Conservation (phyloP, 192 early-diverging fungal species). For the Rhizophlyctis rosea region DNA sequence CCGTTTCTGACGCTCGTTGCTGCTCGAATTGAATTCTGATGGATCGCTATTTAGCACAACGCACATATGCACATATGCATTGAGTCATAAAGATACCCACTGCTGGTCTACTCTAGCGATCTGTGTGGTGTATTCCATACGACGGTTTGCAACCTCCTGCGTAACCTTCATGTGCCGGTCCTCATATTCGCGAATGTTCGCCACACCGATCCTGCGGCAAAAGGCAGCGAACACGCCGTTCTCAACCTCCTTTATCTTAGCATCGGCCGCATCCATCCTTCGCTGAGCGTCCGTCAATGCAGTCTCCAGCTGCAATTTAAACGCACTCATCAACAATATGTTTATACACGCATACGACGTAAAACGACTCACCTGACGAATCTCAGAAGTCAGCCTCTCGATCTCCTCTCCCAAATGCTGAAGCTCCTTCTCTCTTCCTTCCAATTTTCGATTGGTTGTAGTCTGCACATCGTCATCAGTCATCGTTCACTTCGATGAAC, state of each 20-base stretch:
- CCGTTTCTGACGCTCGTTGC: conserved; percentile 61
- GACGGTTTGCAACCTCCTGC: conserved; percentile 70
- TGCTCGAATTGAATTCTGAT: conserved; percentile 66
- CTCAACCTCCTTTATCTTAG: conserved; percentile 44
- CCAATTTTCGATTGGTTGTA: conserved; percentile 18
- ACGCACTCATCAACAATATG: conserved; percentile 13
- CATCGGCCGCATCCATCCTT: conserved; percentile 47
- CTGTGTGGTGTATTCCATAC: conserved; percentile 72
- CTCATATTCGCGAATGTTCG: conserved; percentile 86
- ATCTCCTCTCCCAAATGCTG: conserved; percentile 31
- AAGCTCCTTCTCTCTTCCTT: conserved; percentile 51
- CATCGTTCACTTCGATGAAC: too few species aligned
- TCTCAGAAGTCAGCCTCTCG: neutral
- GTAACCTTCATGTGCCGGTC: conserved; percentile 63
- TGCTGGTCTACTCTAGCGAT: conserved; percentile 77
- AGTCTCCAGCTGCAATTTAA: conserved; percentile 21
- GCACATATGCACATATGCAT: conserved; percentile 1
- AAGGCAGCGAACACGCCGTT: conserved; percentile 78
- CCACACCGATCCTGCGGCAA: conserved; percentile 68
- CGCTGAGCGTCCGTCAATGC: conserved; percentile 33
- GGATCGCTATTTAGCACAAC: too few species aligned
- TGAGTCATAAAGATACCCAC: conserved; percentile 34
- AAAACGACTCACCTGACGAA: neutral
- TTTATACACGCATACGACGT: conserved; percentile 1
- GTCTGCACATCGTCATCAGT: too few species aligned